Evolutionary conservation across 2,329 filamentous ascomycete genomes (phyloP).

Genomic region (Trichoderma koningii): DNA sequence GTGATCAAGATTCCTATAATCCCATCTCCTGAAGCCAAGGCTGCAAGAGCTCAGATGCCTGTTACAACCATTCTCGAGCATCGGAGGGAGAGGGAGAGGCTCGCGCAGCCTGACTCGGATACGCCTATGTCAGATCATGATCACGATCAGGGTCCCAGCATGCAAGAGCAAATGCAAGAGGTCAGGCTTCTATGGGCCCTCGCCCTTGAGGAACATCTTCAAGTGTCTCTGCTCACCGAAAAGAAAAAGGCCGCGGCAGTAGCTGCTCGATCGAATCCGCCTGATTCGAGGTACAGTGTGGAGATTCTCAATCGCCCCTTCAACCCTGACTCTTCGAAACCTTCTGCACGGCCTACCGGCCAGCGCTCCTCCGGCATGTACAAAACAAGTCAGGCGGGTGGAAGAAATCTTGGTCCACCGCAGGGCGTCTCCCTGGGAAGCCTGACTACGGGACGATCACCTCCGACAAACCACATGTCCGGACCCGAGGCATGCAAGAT

Average conservation of each 20-base stretch:
- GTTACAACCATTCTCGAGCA: slow-evolving; percentile 14
- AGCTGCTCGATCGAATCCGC: neutral
- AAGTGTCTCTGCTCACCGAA: neutral
- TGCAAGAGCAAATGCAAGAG: neutral
- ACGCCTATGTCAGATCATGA: neutral
- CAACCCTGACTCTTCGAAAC: neutral
- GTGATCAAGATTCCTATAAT: no score
- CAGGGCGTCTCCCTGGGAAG: neutral
- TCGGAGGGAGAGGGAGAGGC: neutral
- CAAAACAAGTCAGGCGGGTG: neutral
- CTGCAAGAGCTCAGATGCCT: neutral
- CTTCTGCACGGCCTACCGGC: neutral
- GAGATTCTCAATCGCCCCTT: neutral
- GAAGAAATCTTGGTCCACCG: no score
- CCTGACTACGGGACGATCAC: neutral
- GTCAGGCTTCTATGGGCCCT: neutral
- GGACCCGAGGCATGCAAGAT: neutral
- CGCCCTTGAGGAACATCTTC: neutral
- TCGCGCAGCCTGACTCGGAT: neutral
- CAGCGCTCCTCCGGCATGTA: neutral
- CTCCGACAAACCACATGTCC: neutral
- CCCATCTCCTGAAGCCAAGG: neutral
- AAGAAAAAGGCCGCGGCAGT: neutral
- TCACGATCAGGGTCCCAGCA: neutral
- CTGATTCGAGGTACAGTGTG: no score